Percentiles rank a stretch among this genome's conserved stretches.
These are phyloP conservation scores for Diaporthe eres DNA, from an alignment of 2,329 filamentous ascomycete species.

Conservation along the genomic window DNA sequence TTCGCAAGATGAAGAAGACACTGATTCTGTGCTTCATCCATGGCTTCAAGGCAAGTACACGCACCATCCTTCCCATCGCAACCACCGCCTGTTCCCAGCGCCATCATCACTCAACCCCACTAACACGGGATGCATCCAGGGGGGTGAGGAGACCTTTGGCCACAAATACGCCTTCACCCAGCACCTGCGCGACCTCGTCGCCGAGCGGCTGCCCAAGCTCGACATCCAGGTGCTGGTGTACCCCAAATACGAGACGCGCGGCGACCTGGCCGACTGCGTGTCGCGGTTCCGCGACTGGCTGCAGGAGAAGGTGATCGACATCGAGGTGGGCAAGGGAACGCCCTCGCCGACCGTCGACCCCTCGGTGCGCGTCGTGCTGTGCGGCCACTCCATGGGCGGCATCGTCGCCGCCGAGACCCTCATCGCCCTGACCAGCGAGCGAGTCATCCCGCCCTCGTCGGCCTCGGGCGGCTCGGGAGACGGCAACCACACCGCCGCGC, in stretches of 20 bases:
- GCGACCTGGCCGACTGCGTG: conserved; percentile 80
- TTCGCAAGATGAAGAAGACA: conserved; percentile 78
- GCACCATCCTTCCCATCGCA: background rate
- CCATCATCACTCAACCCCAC: conserved; percentile 13
- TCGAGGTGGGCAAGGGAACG: conserved; percentile 87
- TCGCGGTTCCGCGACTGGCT: conserved; percentile 85
- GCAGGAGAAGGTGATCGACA: conserved; percentile 91
- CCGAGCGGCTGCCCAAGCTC: conserved; percentile 76
- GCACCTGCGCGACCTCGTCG: conserved; percentile 76
- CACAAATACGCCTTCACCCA: conserved; percentile 76
- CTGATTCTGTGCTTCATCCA: conserved; percentile 87
- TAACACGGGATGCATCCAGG: conserved; percentile 58
- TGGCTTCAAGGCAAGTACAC: conserved; percentile 79
- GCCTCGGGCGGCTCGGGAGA: conserved; percentile 51
- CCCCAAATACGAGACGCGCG: conserved; percentile 85
- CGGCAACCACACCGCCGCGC: conserved; percentile 56
- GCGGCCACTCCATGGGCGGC: conserved; percentile 93
- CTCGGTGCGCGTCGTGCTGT: conserved; percentile 83
- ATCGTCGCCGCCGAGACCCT: conserved; percentile 94
- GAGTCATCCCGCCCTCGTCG: conserved; percentile 63
- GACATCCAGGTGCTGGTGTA: conserved; percentile 79
- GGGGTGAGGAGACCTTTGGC: conserved; percentile 83
- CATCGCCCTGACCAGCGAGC: conserved; percentile 75
- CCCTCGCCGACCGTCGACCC: conserved; percentile 89
- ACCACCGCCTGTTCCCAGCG: background rate